Conservation (phyloP, 495 filamentous ascomycete genomes). For the Penicillium flavigenum region DNA sequence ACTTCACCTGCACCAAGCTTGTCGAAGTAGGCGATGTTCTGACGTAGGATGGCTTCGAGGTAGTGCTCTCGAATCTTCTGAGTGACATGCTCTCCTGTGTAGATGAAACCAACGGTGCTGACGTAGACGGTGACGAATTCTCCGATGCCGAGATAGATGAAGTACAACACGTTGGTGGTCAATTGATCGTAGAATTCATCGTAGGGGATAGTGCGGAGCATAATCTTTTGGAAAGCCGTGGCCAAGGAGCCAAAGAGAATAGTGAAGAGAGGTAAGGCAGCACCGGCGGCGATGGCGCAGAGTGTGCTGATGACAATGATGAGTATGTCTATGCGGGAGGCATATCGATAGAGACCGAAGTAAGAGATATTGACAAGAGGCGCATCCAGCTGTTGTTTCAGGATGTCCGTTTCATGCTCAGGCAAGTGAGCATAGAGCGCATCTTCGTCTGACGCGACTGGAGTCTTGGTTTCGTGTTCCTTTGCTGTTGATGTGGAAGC, state of each 20-base stretch:
- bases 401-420: slow-evolving; percentile 60
- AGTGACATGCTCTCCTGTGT: slow-evolving; percentile 85
- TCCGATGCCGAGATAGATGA: slow-evolving; percentile 83
- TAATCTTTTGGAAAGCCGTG: slow-evolving; percentile 67
- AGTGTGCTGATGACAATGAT: slow-evolving; percentile 67
- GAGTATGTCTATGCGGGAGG: slow-evolving; percentile 68
- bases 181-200: slow-evolving; percentile 61
- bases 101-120: slow-evolving; percentile 85
- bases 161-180: slow-evolving; percentile 72
- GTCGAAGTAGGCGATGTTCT: slow-evolving; percentile 93
- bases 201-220: slow-evolving; percentile 44
- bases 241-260: slow-evolving; percentile 75
- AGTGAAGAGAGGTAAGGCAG: slow-evolving; percentile 84
- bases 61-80: slow-evolving; percentile 84
- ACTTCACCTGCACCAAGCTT: slow-evolving; percentile 89
- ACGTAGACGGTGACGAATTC: slow-evolving; percentile 82
- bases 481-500: slow-evolving; percentile 32
- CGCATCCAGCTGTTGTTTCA: slow-evolving; percentile 70
- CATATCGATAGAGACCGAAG: slow-evolving; percentile 73
- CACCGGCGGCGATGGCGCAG: slow-evolving; percentile 73
- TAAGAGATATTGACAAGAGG: slow-evolving; percentile 64
- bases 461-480: slow-evolving; percentile 22
- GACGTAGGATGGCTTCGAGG: slow-evolving; percentile 75
- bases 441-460: slow-evolving; percentile 29
- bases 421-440: slow-evolving; percentile 41